Conservation (phyloP, 495 filamentous ascomycete species). For the Sporormia fimetaria region DNA sequence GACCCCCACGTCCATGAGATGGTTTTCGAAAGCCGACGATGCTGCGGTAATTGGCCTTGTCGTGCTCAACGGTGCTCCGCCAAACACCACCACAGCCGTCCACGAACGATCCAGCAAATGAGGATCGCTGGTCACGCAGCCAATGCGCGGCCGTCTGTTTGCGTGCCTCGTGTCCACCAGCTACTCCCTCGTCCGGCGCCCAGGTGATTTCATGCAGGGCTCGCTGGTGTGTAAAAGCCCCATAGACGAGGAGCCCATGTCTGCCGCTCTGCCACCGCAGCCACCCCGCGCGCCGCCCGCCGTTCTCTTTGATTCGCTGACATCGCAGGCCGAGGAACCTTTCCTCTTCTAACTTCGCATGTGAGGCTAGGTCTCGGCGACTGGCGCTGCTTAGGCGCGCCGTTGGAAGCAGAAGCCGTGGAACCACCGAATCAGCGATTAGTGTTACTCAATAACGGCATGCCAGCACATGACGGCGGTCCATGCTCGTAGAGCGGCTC, state of each 20-base stretch:
- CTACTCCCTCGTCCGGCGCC: background rate
- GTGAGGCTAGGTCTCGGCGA: too few species aligned
- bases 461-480: too few species aligned
- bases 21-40: background rate
- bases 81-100: too few species aligned
- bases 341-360: background rate
- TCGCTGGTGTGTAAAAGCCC: too few species aligned
- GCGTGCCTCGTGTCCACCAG: background rate
- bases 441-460: too few species aligned
- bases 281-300: background rate
- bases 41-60: background rate
- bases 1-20: constrained; percentile 15
- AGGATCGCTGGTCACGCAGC: constrained; percentile 4
- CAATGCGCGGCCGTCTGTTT: constrained; percentile 5
- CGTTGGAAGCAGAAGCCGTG: too few species aligned
- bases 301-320: background rate
- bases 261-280: background rate
- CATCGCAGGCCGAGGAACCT: background rate
- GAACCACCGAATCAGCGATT: too few species aligned
- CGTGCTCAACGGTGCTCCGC: background rate
- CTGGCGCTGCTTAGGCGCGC: too few species aligned
- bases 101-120: background rate
- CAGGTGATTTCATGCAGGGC: constrained; percentile 10
- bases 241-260: too few species aligned
- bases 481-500: too few species aligned